Conservation (phyloP, 2,329 filamentous ascomycete genomes). For the Calonectria leucothoes region DNA sequence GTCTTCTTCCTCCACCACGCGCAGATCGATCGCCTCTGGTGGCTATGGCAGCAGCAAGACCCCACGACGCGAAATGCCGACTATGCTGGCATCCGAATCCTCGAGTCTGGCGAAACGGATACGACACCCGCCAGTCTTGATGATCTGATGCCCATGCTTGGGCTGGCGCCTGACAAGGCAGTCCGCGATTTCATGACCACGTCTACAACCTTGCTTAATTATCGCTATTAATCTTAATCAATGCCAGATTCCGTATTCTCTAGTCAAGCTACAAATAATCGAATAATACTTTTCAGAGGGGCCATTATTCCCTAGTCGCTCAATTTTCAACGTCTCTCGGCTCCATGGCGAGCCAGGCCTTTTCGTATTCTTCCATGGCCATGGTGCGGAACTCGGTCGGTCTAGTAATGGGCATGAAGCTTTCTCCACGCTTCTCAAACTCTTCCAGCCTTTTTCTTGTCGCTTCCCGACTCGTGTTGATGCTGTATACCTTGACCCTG, state of each 20-base stretch:
- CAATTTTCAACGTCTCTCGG: background rate
- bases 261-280: background rate
- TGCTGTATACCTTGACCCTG: conserved; percentile 70
- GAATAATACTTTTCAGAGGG: background rate
- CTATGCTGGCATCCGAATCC: background rate
- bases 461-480: conserved; percentile 62
- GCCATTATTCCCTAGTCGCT: background rate
- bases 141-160: background rate
- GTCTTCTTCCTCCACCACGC: background rate
- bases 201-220: background rate
- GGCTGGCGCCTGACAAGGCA: background rate
- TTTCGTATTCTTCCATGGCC: background rate
- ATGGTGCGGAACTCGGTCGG: background rate
- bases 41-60: background rate
- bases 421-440: conserved; percentile 58
- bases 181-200: background rate
- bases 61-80: background rate
- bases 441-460: conserved; percentile 63
- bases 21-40: background rate
- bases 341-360: background rate
- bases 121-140: background rate
- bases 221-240: background rate
- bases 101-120: background rate
- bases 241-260: background rate
- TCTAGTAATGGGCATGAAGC: conserved; percentile 3